phyloP scores from a whole-genome alignment of 2,329 filamentous ascomycete genomes.

The Phialocephala subalpina region DNA sequence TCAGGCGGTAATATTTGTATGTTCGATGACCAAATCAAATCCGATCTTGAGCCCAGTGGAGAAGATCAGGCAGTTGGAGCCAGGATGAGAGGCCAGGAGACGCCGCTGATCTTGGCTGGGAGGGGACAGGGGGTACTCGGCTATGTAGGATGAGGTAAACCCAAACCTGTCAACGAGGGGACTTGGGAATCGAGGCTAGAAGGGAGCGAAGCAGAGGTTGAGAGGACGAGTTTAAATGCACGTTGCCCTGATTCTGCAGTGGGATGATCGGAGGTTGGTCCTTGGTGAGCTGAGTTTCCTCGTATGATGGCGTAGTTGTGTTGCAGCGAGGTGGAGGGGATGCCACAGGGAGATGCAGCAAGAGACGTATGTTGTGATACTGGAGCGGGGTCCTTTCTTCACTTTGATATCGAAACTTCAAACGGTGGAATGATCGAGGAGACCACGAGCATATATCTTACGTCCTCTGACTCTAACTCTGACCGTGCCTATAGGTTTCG shows the following conservation, averaged over 20 bases:
- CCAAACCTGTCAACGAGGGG: background rate
- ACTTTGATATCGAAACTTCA: background rate
- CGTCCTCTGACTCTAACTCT: background rate
- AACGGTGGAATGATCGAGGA: background rate
- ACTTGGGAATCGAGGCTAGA: background rate
- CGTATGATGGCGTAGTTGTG: background rate
- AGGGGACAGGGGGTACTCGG: background rate
- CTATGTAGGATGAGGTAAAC: slow-evolving; percentile 23
- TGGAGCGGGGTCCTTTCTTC: background rate
- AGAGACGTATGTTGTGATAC: background rate
- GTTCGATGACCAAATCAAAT: slow-evolving; percentile 1
- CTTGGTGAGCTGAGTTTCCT: background rate
- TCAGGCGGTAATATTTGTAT: background rate
- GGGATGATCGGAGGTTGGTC: background rate
- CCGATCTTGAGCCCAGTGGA: background rate
- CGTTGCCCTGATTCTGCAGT: background rate
- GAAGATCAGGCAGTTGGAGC: background rate
- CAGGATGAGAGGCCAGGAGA: background rate
- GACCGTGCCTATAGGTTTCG: background rate
- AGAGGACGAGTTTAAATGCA: background rate
- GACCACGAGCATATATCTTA: background rate
- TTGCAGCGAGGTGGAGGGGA: background rate
- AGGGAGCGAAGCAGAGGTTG: background rate
- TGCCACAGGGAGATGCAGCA: background rate
- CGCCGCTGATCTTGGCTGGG: slow-evolving; percentile 16